A percentile compares a stretch with the other conserved stretches of the same genome.
These are phyloP conservation scores for Yamadazyma atmosphaerica DNA, from an alignment of 1,139 yeast species.

Conservation along the genomic window DNA sequence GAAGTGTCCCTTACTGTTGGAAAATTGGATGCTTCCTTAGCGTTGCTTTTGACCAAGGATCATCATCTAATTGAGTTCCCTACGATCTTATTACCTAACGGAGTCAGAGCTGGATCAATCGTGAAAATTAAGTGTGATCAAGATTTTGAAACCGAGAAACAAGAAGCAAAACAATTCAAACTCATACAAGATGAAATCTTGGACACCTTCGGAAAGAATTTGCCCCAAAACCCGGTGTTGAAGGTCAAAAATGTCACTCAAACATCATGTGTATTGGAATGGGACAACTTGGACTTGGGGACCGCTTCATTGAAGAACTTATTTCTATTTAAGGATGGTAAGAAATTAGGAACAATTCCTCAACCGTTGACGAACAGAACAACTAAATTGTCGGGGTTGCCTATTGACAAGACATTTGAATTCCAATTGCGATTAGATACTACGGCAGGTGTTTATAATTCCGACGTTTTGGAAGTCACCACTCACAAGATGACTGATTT, in stretches of 20 bases:
- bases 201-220: conserved; percentile 66
- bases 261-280: conserved; percentile 90
- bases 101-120: conserved; percentile 92
- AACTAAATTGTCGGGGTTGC: conserved; percentile 87
- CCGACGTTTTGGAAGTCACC: conserved; percentile 66
- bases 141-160: conserved; percentile 66
- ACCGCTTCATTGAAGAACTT: conserved; percentile 78
- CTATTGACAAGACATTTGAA: conserved; percentile 78
- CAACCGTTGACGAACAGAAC: conserved; percentile 78
- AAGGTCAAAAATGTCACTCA: conserved; percentile 81
- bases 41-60: conserved; percentile 84
- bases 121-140: conserved; percentile 84
- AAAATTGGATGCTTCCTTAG: conserved; percentile 91
- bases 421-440: conserved; percentile 83
- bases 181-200: conserved; percentile 73
- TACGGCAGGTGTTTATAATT: conserved; percentile 80
- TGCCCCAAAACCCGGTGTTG: conserved; percentile 75
- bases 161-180: conserved; percentile 60
- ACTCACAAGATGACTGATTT: conserved; percentile 97
- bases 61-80: conserved; percentile 97
- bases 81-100: conserved; percentile 84
- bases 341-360: conserved; percentile 82
- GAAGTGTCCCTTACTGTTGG: conserved; percentile 94
- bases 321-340: conserved; percentile 75
- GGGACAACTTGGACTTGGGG: conserved; percentile 87